Percentiles rank a stretch among this genome's conserved stretches.
Evolutionary conservation across 306 rosid genomes (phyloP).

Genomic region (Quillaja saponaria): DNA sequence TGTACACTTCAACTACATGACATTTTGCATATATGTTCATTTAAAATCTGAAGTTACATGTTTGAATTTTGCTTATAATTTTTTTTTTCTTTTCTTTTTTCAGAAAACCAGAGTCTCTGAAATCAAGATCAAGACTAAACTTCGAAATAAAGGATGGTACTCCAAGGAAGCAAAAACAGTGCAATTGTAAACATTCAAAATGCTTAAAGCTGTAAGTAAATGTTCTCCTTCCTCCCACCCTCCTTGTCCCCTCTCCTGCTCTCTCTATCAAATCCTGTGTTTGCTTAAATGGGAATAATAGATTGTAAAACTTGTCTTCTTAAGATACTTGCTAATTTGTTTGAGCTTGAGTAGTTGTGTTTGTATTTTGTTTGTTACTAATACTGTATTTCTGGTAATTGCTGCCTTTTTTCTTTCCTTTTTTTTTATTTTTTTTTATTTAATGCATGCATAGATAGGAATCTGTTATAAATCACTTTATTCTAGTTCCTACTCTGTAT

Average conservation of each 20-base stretch:
- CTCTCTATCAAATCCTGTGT: conserved; percentile 6
- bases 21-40: conserved; percentile 25
- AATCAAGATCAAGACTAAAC: conserved; percentile 70
- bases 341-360: conserved; percentile 15
- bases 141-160: conserved; percentile 76
- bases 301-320: conserved; percentile 24
- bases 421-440: neutral
- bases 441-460: neutral
- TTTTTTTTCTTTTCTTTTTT: conserved; percentile 12
- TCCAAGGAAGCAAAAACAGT: conserved; percentile 96
- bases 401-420: neutral
- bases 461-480: neutral
- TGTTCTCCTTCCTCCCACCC: conserved; percentile 25
- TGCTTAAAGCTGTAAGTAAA: conserved; percentile 91
- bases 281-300: neutral
- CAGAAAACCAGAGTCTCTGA: conserved; percentile 95
- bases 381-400: conserved; percentile 8
- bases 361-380: conserved; percentile 19
- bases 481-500: neutral
- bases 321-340: conserved; percentile 16
- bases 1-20: conserved; percentile 19
- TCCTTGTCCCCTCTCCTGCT: no score
- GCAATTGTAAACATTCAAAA: conserved; percentile 93
- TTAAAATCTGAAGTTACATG: conserved; percentile 26
- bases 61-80: conserved; percentile 27